These are phyloP conservation scores for Pythium dissimile DNA, from an alignment of 352 stramenopile species.

Conservation along the genomic window DNA sequence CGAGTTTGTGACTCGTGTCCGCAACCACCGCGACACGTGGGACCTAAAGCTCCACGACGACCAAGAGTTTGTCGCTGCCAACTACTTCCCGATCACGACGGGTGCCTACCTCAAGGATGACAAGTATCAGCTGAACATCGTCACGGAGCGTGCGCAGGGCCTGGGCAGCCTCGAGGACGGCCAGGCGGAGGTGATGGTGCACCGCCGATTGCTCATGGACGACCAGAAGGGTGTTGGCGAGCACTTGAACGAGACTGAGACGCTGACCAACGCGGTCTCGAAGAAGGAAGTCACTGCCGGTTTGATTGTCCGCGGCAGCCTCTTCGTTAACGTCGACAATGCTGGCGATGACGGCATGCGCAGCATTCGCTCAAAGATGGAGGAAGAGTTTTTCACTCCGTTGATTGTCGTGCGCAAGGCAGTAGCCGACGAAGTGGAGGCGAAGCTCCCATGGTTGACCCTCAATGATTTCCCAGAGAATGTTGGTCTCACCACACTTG, in stretches of 20 bases:
- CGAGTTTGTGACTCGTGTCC: conserved; percentile 90
- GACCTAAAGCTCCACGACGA: conserved; percentile 86
- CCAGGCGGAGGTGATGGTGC: conserved; percentile 97
- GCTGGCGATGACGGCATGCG: conserved; percentile 45
- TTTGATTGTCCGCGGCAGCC: conserved; percentile 60
- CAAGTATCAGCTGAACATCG: conserved; percentile 77
- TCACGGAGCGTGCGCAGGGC: conserved; percentile 93
- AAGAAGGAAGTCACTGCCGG: conserved; percentile 60
- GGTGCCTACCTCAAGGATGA: conserved; percentile 92
- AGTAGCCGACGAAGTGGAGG: conserved; percentile 27
- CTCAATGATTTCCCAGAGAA: conserved; percentile 86
- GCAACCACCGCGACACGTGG: conserved; percentile 89
- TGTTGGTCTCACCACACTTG: conserved; percentile 91
- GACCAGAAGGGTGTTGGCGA: conserved; percentile 94
- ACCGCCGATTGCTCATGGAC: conserved; percentile 91
- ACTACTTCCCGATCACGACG: conserved; percentile 98
- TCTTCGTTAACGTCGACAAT: conserved; percentile 67
- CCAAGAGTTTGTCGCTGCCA: conserved; percentile 92
- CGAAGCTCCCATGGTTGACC: conserved; percentile 64
- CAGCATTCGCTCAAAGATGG: conserved; percentile 58
- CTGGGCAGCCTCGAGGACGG: conserved; percentile 87
- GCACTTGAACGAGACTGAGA: conserved; percentile 91
- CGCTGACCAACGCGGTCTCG: conserved; percentile 50
- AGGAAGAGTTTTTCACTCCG: conserved; percentile 63
- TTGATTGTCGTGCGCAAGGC: conserved; percentile 53